These are phyloP conservation scores for Penicillium sp. DNA, from an alignment of 2,329 filamentous ascomycete species.

Conservation along the genomic window DNA sequence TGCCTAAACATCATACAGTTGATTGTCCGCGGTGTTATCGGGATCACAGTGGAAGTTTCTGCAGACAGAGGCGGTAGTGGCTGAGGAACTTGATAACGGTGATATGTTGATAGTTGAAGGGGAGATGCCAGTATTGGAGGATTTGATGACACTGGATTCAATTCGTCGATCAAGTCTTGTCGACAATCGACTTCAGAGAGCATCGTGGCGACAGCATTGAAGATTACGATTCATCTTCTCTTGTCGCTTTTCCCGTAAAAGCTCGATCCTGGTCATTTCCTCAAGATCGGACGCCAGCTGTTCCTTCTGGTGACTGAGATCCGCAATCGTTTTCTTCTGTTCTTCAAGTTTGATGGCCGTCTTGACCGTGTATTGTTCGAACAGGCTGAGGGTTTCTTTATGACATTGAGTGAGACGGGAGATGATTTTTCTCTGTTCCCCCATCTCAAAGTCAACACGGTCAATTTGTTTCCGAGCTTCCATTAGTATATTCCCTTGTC, in stretches of 20 bases:
- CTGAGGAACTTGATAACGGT: background rate
- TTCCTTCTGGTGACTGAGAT: background rate
- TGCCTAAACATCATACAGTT: conserved; percentile 15
- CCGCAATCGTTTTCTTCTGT: background rate
- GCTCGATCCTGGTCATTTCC: background rate
- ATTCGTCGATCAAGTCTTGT: background rate
- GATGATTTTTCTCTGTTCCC: background rate
- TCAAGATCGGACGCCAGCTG: background rate
- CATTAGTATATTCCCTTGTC: background rate
- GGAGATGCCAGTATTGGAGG: too few species aligned
- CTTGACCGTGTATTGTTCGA: background rate
- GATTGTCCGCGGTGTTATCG: conserved; percentile 21
- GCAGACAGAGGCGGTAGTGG: background rate
- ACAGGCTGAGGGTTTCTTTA: background rate
- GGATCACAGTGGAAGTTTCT: conserved; percentile 1
- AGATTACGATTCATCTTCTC: background rate
- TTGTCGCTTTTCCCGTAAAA: background rate
- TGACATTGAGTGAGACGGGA: background rate
- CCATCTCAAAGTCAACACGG: background rate
- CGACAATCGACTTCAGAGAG: background rate
- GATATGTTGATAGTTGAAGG: too few species aligned
- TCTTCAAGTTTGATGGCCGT: background rate
- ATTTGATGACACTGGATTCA: too few species aligned
- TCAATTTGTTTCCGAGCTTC: background rate
- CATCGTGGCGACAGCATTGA: background rate